phyloP scores from a whole-genome alignment of 1,139 yeast species.

The Pichia sorboxylosa region DNA sequence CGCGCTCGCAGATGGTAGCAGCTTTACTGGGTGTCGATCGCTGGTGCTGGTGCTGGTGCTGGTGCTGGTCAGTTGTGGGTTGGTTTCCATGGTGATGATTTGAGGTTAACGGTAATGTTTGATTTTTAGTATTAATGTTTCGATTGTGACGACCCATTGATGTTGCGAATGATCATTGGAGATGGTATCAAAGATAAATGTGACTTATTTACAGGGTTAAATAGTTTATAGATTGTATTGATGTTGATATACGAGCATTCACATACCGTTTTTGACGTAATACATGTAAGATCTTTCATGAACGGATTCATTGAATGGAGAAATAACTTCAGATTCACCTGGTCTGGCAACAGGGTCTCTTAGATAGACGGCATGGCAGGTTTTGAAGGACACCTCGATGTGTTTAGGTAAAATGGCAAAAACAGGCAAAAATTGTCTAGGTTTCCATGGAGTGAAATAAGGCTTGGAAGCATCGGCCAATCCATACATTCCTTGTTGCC shows the following conservation, averaged over 20 bases:
- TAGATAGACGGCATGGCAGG: slow-evolving; percentile 90
- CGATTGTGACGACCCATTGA: too few relatives aligned
- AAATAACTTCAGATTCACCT: slow-evolving; percentile 88
- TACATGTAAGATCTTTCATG: slow-evolving; percentile 96
- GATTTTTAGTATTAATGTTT: too few relatives aligned
- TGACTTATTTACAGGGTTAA: slow-evolving; percentile 1
- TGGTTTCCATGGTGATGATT: too few relatives aligned
- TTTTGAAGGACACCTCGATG: slow-evolving; percentile 75
- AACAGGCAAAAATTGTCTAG: slow-evolving; percentile 87
- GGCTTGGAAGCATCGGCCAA: slow-evolving; percentile 65
- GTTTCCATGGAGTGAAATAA: slow-evolving; percentile 94
- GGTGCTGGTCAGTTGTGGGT: too few relatives aligned
- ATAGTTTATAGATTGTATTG: neutral
- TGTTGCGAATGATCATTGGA: neutral
- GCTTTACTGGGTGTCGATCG: too few relatives aligned
- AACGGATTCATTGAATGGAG: slow-evolving; percentile 74
- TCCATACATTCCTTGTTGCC: slow-evolving; percentile 73
- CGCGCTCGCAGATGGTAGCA: too few relatives aligned
- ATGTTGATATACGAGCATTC: too few relatives aligned
- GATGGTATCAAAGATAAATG: too few relatives aligned
- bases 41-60: too few relatives aligned
- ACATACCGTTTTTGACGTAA: slow-evolving; percentile 73
- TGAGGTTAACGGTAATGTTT: too few relatives aligned
- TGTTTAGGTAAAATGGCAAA: slow-evolving; percentile 89
- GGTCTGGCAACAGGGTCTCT: slow-evolving; percentile 97